Percentiles rank a stretch among this genome's conserved stretches.
Evolutionary conservation across 768 basidiomycete genomes (phyloP).

Genomic region (Naganishia friedmannii): DNA sequence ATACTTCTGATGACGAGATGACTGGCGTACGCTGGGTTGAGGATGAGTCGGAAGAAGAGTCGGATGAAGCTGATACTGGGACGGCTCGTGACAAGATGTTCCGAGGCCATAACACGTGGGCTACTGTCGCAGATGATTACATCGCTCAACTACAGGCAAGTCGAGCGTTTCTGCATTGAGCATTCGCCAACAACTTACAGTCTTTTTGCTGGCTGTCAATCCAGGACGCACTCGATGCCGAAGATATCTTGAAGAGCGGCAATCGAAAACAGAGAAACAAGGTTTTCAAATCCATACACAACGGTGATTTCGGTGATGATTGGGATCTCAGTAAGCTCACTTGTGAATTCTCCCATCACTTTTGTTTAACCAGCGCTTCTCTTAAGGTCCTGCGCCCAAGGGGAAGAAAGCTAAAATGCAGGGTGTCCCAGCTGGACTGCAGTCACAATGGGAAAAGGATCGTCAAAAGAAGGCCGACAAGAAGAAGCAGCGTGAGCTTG

Average conservation of each 20-base stretch:
- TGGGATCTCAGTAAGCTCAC: slow-evolving; percentile 28
- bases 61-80: slow-evolving; percentile 50
- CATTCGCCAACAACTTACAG: neutral
- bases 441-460: slow-evolving; percentile 73
- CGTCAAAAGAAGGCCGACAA: slow-evolving; percentile 75
- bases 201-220: neutral
- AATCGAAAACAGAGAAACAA: slow-evolving; percentile 59
- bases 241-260: slow-evolving; percentile 57
- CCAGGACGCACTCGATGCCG: slow-evolving; percentile 62
- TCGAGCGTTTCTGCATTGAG: slow-evolving; percentile 34
- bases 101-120: slow-evolving; percentile 52
- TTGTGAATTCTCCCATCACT: slow-evolving; percentile 4
- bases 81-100: slow-evolving; percentile 42
- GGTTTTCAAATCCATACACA: slow-evolving; percentile 62
- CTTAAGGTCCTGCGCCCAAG: slow-evolving; percentile 39
- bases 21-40: slow-evolving; percentile 28
- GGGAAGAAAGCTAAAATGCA: slow-evolving; percentile 56
- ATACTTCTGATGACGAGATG: slow-evolving; percentile 34
- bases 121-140: slow-evolving; percentile 63
- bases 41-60: slow-evolving; percentile 32
- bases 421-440: slow-evolving; percentile 60
- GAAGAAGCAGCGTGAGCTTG: slow-evolving; percentile 64
- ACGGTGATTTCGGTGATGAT: slow-evolving; percentile 57
- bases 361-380: slow-evolving; percentile 10
- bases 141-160: slow-evolving; percentile 42